These are phyloP conservation scores for Ascochyta viciae-villosae DNA, from an alignment of 2,329 filamentous ascomycete genomes.

Conservation along the genomic window DNA sequence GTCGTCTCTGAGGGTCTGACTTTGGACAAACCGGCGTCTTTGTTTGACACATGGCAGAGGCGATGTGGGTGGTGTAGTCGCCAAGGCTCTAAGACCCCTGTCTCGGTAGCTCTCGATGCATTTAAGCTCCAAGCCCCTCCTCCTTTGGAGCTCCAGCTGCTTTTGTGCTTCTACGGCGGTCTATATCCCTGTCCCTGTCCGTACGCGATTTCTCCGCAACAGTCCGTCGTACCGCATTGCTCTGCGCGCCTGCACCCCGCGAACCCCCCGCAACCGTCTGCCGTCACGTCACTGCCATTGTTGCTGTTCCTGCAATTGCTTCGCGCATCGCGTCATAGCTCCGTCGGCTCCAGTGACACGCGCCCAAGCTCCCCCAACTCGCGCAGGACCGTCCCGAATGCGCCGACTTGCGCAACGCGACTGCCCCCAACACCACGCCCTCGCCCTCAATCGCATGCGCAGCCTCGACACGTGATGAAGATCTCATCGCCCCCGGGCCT, in stretches of 20 bases:
- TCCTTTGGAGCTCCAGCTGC: constrained; percentile 11
- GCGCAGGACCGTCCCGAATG: constrained; percentile 36
- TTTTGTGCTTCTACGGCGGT: constrained; percentile 11
- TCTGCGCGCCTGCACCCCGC: constrained; percentile 8
- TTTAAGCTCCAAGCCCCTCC: constrained; percentile 13
- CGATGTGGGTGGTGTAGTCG: constrained; percentile 2
- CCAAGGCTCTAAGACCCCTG: constrained; percentile 13
- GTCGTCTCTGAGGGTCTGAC: background rate
- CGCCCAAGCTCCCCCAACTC: constrained; percentile 23
- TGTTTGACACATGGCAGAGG: constrained; percentile 11
- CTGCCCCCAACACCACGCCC: constrained; percentile 24
- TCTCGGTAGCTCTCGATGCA: constrained; percentile 3
- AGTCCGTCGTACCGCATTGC: constrained; percentile 5
- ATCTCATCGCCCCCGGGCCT: constrained; percentile 62
- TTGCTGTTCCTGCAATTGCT: background rate
- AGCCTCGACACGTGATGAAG: constrained; percentile 53
- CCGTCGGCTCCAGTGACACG: constrained; percentile 7
- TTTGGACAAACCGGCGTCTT: constrained; percentile 2
- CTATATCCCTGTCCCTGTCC: constrained; percentile 5
- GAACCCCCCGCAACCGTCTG: background rate
- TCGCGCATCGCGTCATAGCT: constrained; percentile 6
- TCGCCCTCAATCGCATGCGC: constrained; percentile 38
- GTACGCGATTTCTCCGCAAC: constrained; percentile 12
- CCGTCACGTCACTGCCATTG: background rate
- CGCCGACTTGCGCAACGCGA: constrained; percentile 41